Evolutionary conservation across 176 grass and related monocot species (phyloP), one percentile per base, ranked within the genome.

Genomic region (Rhynchospora breviuscula): DNA sequence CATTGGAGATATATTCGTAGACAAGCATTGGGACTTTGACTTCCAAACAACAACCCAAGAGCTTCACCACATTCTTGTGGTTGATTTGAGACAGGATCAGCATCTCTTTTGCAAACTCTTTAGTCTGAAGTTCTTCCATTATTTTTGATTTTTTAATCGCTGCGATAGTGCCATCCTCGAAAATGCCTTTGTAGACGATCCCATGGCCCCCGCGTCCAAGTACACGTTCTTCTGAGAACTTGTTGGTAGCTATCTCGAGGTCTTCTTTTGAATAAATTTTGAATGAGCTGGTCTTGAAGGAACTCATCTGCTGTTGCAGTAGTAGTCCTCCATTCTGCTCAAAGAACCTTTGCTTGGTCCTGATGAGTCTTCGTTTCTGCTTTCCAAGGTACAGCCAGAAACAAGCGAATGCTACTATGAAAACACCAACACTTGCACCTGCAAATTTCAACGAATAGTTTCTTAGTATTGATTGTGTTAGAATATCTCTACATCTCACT

Each of bases 31-130:
- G 88, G 13, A 93, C 80, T 80, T 90, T 76, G 1, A 93, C 88
- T 19, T 93, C 91, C 10, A 93, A 87, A 82, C 91, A 93, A 52
- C 91, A 93, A 29, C 91, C 91, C 4, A 93, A 84, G 17, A 93
- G 84, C 76, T 85, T 93, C 33, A 90, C 86, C 1, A 87, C 86
- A 51, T 90, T 93, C 69, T 64, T 93, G 52, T 93, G 91, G 61
- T 93, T 93, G 69, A 93, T 87, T 54, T 93, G 91, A 8, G 88
- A 85, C 58, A 93, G 84, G 63, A 93, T 90, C 18, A 88, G 56
- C 82, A 93, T 87, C 35, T 93, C 91, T 26, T 74, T 90, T 0
- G 79, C 88, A n/a, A 93, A 93, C 63, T 93, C 88, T 23, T 83
- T 67, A 6, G 85, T 88, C 7, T 85, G 75, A 23, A 62, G 45